Conservation (phyloP, 768 basidiomycete species). For the Tylopilus sp. region DNA sequence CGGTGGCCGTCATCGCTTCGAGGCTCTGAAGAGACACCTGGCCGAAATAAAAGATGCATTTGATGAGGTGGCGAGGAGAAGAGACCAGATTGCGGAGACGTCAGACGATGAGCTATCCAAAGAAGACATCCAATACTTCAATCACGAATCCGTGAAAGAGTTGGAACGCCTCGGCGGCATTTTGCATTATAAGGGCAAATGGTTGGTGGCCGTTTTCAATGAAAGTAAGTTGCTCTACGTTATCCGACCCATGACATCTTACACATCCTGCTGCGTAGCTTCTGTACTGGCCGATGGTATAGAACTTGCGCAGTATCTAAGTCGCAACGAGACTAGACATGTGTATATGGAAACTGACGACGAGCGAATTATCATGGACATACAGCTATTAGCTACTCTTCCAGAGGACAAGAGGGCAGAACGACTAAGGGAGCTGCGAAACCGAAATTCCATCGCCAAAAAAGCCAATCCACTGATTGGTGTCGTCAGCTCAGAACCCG, state of each 20-base stretch:
- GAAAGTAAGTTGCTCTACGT: background rate
- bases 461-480: background rate
- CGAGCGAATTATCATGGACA: constrained; percentile 2
- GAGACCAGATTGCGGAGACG: background rate
- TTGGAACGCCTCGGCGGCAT: background rate
- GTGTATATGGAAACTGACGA: constrained; percentile 14
- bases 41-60: background rate
- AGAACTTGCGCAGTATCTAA: constrained; percentile 5
- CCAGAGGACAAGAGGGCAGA: too few relatives aligned
- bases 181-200: background rate
- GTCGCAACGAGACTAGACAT: constrained; percentile 6
- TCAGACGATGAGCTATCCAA: background rate
- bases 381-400: too few relatives aligned
- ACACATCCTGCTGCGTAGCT: too few relatives aligned
- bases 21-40: background rate
- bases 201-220: background rate
- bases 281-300: background rate
- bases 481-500: background rate
- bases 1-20: background rate
- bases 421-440: too few relatives aligned
- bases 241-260: too few relatives aligned
- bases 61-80: background rate
- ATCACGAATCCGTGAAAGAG: background rate
- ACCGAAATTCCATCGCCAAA: background rate
- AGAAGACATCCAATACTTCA: background rate